phyloP scores from a whole-genome alignment of 768 basidiomycete species.

The Chiua virens region DNA sequence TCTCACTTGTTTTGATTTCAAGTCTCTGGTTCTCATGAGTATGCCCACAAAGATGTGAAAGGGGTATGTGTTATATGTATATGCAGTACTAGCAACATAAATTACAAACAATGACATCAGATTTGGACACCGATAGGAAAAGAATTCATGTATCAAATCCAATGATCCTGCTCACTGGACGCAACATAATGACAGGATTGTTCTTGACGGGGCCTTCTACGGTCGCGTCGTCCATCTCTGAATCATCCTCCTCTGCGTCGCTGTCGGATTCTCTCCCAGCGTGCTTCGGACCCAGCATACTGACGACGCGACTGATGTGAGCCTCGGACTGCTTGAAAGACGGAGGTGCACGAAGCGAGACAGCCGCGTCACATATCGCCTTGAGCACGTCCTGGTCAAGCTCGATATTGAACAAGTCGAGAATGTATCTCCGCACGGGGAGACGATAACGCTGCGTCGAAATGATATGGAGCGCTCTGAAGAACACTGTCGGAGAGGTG shows the following conservation, averaged over 20 bases:
- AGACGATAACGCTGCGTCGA: slow-evolving; percentile 89
- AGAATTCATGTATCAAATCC: slow-evolving; percentile 47
- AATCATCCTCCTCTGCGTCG: slow-evolving; percentile 55
- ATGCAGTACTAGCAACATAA: slow-evolving; percentile 18
- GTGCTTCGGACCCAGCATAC: slow-evolving; percentile 60
- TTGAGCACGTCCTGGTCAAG: slow-evolving; percentile 62
- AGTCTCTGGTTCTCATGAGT: no score
- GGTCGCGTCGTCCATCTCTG: slow-evolving; percentile 44
- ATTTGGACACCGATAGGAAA: not conserved
- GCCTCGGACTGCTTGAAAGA: slow-evolving; percentile 44
- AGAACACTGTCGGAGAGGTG: slow-evolving; percentile 74
- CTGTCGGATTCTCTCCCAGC: slow-evolving; percentile 56
- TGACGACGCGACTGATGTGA: slow-evolving; percentile 49
- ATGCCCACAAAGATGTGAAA: no score
- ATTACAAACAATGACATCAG: slow-evolving; percentile 18
- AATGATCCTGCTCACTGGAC: slow-evolving; percentile 57
- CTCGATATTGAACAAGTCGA: slow-evolving; percentile 89
- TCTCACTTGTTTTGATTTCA: no score
- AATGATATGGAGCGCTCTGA: slow-evolving; percentile 83
- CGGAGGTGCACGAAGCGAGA: slow-evolving; percentile 48
- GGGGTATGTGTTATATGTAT: slow-evolving; percentile 10
- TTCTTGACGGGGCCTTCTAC: slow-evolving; percentile 42
- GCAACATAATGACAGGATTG: slow-evolving; percentile 54
- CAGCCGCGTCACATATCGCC: slow-evolving; percentile 51
- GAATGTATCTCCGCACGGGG: slow-evolving; percentile 87